A percentile compares a stretch with the other conserved stretches of the same genome.
Evolutionary conservation across 345 rosid genomes (phyloP).

Genomic region (Luvunga scandens): DNA sequence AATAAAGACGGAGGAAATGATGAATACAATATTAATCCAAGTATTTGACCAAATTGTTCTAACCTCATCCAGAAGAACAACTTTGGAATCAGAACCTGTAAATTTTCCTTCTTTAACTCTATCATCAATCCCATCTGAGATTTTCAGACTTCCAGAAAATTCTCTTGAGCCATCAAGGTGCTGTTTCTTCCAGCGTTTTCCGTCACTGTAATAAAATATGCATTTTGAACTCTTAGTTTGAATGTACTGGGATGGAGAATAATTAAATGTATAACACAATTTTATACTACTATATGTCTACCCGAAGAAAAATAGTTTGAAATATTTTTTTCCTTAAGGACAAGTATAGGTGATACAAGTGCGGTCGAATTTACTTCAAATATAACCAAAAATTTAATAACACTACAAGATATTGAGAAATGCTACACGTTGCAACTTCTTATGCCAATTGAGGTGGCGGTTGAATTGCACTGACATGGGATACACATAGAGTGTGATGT

Average conservation of each 20-base stretch:
- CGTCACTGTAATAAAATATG: slow-evolving; percentile 38
- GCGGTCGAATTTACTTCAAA: neutral
- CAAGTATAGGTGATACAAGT: neutral
- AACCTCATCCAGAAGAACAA: slow-evolving; percentile 65
- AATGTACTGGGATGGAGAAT: neutral
- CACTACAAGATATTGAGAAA: neutral
- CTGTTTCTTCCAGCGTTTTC: slow-evolving; percentile 49
- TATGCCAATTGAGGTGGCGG: neutral
- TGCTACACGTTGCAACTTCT: neutral
- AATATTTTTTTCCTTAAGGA: neutral
- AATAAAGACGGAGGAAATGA: neutral
- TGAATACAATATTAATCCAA: neutral
- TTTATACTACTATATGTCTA: neutral
- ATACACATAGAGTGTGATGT: neutral
- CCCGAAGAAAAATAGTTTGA: neutral
- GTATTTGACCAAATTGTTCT: slow-evolving; percentile 18
- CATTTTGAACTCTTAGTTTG: neutral
- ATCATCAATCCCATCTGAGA: slow-evolving; percentile 47
- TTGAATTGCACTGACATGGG: neutral
- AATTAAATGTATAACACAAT: neutral
- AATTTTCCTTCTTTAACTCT: slow-evolving; percentile 45
- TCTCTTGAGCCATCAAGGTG: slow-evolving; percentile 54
- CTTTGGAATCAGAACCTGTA: slow-evolving; percentile 39
- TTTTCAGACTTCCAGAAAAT: slow-evolving; percentile 53
- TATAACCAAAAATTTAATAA: neutral